Conservation (phyloP, 352 stramenopile genomes). For the Albugo candida region DNA sequence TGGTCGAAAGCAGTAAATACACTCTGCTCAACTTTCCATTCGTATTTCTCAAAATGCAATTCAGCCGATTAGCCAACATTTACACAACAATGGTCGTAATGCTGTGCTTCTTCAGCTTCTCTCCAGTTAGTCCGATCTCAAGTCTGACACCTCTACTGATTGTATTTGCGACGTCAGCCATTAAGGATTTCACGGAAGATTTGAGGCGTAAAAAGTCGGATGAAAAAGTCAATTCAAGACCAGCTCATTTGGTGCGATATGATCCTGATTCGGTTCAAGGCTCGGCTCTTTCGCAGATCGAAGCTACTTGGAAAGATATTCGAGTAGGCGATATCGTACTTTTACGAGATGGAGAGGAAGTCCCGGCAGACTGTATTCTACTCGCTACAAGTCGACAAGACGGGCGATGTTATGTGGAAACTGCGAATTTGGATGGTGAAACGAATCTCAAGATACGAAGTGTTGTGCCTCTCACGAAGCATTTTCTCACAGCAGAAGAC, state of each 20-base stretch:
- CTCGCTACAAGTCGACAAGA: constrained; percentile 52
- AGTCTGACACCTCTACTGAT: constrained; percentile 74
- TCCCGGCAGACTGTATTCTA: constrained; percentile 65
- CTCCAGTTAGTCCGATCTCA: constrained; percentile 57
- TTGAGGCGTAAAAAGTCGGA: constrained; percentile 61
- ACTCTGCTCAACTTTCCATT: constrained; percentile 82
- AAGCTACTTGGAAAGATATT: constrained; percentile 69
- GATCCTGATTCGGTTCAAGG: constrained; percentile 17
- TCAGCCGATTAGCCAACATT: constrained; percentile 73
- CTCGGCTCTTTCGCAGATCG: constrained; percentile 28
- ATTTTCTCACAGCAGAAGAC: constrained; percentile 46
- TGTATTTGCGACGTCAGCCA: constrained; percentile 73
- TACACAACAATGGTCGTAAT: constrained; percentile 79
- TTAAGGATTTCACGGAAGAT: constrained; percentile 76
- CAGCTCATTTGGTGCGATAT: constrained; percentile 47
- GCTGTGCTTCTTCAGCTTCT: constrained; percentile 81
- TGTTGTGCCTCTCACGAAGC: constrained; percentile 52
- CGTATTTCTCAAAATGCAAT: constrained; percentile 81
- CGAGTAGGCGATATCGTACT: constrained; percentile 67
- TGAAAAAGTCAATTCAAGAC: constrained; percentile 52
- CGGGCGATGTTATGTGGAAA: constrained; percentile 72
- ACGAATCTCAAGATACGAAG: constrained; percentile 79
- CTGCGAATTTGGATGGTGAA: constrained; percentile 72
- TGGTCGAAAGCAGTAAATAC: constrained; percentile 80
- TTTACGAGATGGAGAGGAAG: constrained; percentile 61